These are phyloP conservation scores for Zymoseptoria tritici DNA, from an alignment of 2,329 filamentous ascomycete genomes.

Conservation along the genomic window DNA sequence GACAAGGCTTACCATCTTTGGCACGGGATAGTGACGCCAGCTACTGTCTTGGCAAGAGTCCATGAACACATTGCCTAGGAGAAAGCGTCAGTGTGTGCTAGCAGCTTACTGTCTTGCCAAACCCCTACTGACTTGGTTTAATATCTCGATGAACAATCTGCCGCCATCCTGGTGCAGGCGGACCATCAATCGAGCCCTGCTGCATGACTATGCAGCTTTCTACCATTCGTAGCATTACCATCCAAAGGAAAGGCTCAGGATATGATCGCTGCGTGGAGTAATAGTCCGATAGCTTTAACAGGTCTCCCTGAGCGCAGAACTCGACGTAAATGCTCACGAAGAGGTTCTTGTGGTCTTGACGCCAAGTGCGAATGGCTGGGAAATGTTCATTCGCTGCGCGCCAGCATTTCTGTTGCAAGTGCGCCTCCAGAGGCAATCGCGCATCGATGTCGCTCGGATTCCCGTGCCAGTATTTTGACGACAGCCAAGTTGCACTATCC, in stretches of 20 bases:
- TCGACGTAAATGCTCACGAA: conserved; percentile 2
- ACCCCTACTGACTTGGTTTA: conserved; percentile 3
- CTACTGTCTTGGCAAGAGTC: not conserved
- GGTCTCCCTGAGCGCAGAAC: not conserved
- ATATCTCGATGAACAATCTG: conserved; percentile 18
- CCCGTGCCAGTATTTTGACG: not conserved
- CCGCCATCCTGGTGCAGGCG: not conserved
- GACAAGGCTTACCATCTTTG: not conserved
- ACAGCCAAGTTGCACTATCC: not conserved
- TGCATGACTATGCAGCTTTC: conserved; percentile 6
- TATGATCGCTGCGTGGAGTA: not conserved
- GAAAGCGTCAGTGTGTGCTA: not conserved
- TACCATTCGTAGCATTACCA: conserved; percentile 7
- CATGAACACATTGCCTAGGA: conserved; percentile 17
- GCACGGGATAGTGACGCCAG: not conserved
- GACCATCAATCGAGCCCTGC: conserved; percentile 1
- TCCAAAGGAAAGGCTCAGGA: conserved; percentile 5
- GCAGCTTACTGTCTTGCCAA: no score
- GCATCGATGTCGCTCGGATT: not conserved
- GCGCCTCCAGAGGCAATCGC: not conserved
- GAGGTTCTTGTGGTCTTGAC: conserved; percentile 1
- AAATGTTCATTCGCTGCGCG: not conserved
- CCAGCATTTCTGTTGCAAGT: not conserved
- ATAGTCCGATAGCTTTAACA: not conserved
- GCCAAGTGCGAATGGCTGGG: not conserved